Percentiles rank a stretch among this genome's conserved stretches.
phyloP scores from a whole-genome alignment of 495 filamentous ascomycete species.

The Podospora comata region DNA sequence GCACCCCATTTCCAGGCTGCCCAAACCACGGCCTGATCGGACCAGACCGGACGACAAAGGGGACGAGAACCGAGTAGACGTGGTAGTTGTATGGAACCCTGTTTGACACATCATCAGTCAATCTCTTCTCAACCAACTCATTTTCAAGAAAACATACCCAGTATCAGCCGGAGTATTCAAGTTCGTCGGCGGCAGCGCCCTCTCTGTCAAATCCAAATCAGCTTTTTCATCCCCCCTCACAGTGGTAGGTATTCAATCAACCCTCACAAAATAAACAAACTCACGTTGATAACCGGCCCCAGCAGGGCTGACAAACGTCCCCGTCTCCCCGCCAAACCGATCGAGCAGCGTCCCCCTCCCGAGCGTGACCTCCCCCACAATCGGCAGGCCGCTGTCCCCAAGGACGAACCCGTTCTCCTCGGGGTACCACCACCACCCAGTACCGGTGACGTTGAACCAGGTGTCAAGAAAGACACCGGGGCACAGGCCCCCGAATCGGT shows the following conservation, averaged over 20 bases:
- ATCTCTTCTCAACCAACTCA: background rate
- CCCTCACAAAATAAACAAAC: background rate
- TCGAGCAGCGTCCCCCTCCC: conserved; percentile 49
- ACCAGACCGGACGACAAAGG: conserved; percentile 45
- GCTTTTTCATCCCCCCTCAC: too few relatives aligned
- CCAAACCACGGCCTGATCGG: conserved; percentile 57
- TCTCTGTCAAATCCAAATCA: conserved; percentile 23
- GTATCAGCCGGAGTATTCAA: background rate
- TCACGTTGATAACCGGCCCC: conserved; percentile 48
- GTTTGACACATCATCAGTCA: background rate
- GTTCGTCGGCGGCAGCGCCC: conserved; percentile 44
- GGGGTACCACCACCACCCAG: conserved; percentile 45
- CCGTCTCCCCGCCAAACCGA: conserved; percentile 51
- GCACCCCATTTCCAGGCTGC: conserved; percentile 55
- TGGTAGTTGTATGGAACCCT: conserved; percentile 55
- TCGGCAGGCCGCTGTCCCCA: conserved; percentile 32
- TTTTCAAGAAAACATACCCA: background rate
- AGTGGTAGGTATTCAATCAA: too few relatives aligned
- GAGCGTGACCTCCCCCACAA: conserved; percentile 48
- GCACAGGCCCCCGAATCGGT: conserved; percentile 49
- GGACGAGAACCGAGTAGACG: conserved; percentile 48
- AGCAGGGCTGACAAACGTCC: conserved; percentile 44
- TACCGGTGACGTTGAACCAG: conserved; percentile 39
- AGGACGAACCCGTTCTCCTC: conserved; percentile 43
- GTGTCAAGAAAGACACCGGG: conserved; percentile 47